Percentiles rank a stretch among this genome's conserved stretches.
phyloP scores from a whole-genome alignment of 495 filamentous ascomycete genomes.

The Neurospora sp. region DNA sequence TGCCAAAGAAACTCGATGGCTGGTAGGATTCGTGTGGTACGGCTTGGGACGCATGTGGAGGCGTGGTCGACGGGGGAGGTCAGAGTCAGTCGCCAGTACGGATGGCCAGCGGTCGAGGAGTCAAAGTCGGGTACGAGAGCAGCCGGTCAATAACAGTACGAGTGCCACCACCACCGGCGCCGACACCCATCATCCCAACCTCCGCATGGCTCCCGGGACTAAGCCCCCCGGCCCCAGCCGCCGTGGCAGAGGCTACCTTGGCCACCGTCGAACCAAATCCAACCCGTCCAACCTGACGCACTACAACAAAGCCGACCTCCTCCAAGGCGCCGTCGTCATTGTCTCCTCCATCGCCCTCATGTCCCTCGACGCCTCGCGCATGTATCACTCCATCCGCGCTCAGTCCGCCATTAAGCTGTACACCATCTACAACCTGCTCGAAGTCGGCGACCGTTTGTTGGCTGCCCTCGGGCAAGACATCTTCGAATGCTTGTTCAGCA shows the following conservation, averaged over 20 bases:
- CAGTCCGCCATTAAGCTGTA: conserved; percentile 97
- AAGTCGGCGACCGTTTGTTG: conserved; percentile 77
- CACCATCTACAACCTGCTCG: conserved; percentile 94
- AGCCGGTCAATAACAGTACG: conserved; percentile 11
- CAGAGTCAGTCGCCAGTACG: conserved; percentile 16
- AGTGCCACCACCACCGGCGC: background rate
- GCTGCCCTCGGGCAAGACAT: conserved; percentile 92
- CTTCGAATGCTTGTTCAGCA: conserved; percentile 87
- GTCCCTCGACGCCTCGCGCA: conserved; percentile 87
- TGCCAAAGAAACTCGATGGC: conserved; percentile 51
- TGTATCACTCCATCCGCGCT: conserved; percentile 96
- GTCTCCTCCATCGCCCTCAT: conserved; percentile 76
- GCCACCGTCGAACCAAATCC: conserved; percentile 70
- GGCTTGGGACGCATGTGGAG: conserved; percentile 71
- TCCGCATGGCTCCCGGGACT: background rate
- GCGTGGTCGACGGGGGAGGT: conserved; percentile 40
- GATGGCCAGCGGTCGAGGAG: conserved; percentile 24
- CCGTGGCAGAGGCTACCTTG: conserved; percentile 25
- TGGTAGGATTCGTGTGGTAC: conserved; percentile 61
- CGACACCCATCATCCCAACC: background rate
- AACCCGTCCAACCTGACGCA: conserved; percentile 72
- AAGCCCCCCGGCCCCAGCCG: conserved; percentile 6
- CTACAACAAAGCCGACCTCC: conserved; percentile 88
- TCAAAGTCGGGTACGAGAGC: conserved; percentile 23
- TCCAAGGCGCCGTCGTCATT: conserved; percentile 80